Percentiles rank a stretch among this genome's conserved stretches.
These are phyloP conservation scores for Draba incana DNA, from an alignment of 345 rosid species.

Conservation along the genomic window DNA sequence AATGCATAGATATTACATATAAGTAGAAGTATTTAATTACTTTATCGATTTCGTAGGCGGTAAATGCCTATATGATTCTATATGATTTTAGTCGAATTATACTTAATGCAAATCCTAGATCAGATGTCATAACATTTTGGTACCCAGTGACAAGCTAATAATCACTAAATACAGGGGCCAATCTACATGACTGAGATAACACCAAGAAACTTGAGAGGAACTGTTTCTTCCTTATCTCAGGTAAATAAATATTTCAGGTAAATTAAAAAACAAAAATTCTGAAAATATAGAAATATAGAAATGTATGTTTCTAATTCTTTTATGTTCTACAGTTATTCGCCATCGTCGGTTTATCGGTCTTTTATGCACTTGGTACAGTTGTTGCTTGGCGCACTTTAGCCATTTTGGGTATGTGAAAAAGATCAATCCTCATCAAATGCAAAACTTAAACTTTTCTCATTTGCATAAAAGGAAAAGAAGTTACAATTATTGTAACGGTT, in stretches of 20 bases:
- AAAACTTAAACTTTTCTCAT: neutral
- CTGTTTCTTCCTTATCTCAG: conserved; percentile 34
- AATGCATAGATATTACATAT: conserved; percentile 30
- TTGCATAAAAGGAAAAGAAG: conserved; percentile 11
- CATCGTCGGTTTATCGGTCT: conserved; percentile 33
- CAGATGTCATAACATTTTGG: neutral
- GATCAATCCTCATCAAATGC: neutral
- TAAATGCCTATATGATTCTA: neutral
- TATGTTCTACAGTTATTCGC: conserved; percentile 31
- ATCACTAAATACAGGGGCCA: conserved; percentile 28
- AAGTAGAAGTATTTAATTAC: conserved; percentile 4
- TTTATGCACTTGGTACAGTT: conserved; percentile 31
- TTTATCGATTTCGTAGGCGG: neutral
- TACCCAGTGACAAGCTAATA: neutral
- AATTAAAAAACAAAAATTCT: conserved; percentile 2
- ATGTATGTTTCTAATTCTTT: neutral
- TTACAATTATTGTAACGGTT: neutral
- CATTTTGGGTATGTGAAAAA: conserved; percentile 28
- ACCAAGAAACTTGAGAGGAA: conserved; percentile 39
- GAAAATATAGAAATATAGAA: neutral
- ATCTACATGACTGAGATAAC: conserved; percentile 40
- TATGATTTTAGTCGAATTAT: neutral
- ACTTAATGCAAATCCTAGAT: neutral
- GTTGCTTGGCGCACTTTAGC: conserved; percentile 43
- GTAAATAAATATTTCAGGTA: neutral